Percentiles rank a stretch among this genome's conserved stretches.
Evolutionary conservation across 1,139 yeast genomes (phyloP).

Genomic region (Kodamaea sp.): DNA sequence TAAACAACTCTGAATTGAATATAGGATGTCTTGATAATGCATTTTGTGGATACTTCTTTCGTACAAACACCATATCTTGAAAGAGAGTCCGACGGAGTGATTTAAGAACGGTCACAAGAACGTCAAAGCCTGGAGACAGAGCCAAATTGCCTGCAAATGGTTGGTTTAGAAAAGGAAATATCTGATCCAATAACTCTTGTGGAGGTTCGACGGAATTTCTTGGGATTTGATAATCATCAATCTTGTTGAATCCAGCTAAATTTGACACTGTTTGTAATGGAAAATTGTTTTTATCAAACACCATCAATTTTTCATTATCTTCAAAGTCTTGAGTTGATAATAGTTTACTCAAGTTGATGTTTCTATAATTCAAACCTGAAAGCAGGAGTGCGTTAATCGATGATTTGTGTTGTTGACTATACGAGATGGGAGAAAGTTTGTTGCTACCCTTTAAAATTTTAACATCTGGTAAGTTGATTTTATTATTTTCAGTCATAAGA

Average conservation of each 20-base stretch:
- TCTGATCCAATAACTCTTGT: slow-evolving; percentile 20
- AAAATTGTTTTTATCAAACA: slow-evolving; percentile 14
- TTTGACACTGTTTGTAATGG: slow-evolving; percentile 17
- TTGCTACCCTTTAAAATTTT: slow-evolving; percentile 27
- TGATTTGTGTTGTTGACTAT: slow-evolving; percentile 29
- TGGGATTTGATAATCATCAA: slow-evolving; percentile 18
- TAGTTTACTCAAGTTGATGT: slow-evolving; percentile 21
- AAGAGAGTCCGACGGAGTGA: slow-evolving; percentile 25
- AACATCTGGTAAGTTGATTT: slow-evolving; percentile 17
- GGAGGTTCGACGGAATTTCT: slow-evolving; percentile 30
- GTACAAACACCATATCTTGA: slow-evolving; percentile 35
- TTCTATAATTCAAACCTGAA: slow-evolving; percentile 21
- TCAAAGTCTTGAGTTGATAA: slow-evolving; percentile 17
- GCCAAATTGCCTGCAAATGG: background rate
- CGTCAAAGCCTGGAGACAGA: slow-evolving; percentile 5
- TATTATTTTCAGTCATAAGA: slow-evolving; percentile 11
- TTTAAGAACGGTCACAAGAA: slow-evolving; percentile 19
- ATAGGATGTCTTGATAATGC: slow-evolving; percentile 27
- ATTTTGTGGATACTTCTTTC: slow-evolving; percentile 23
- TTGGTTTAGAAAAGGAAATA: slow-evolving; percentile 30
- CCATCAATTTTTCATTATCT: slow-evolving; percentile 8
- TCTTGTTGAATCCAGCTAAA: slow-evolving; percentile 25
- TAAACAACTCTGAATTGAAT: slow-evolving; percentile 23
- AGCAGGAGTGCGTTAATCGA: slow-evolving; percentile 21
- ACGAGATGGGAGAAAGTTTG: slow-evolving; percentile 22